Percentiles rank a stretch among this genome's conserved stretches.
Conservation (phyloP, 2,329 filamentous ascomycete species). For the Aspergillus unguis region DNA sequence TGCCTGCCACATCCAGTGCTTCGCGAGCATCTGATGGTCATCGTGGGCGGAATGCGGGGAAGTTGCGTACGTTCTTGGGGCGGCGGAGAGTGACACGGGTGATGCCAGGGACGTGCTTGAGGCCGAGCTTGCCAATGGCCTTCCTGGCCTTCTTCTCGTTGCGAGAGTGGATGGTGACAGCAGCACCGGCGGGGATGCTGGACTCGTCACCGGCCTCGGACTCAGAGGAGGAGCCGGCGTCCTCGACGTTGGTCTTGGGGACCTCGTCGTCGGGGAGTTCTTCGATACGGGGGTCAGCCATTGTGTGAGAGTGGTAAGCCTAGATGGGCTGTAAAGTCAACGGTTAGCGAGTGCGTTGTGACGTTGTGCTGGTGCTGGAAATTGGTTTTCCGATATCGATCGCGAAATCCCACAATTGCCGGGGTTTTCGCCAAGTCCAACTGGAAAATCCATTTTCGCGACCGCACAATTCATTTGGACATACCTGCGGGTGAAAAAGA, state of each 20-base stretch:
- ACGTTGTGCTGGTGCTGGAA: slow-evolving; percentile 12
- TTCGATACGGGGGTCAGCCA: slow-evolving; percentile 98
- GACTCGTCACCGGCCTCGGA: slow-evolving; percentile 55
- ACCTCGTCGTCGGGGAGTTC: slow-evolving; percentile 87
- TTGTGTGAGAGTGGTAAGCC: slow-evolving; percentile 49
- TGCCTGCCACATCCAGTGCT: too few species aligned
- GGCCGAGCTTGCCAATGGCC: slow-evolving; percentile 95
- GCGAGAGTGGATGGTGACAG: slow-evolving; percentile 90
- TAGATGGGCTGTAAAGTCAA: slow-evolving; percentile 17
- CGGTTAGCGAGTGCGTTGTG: slow-evolving; percentile 20
- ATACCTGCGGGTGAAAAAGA: slow-evolving; percentile 35
- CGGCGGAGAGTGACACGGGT: slow-evolving; percentile 96
- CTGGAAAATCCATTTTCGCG: slow-evolving; percentile 18
- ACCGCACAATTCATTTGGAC: slow-evolving; percentile 24
- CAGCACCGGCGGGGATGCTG: slow-evolving; percentile 76
- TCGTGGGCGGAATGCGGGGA: slow-evolving; percentile 15
- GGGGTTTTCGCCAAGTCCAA: slow-evolving; percentile 25
- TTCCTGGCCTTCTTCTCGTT: slow-evolving; percentile 99
- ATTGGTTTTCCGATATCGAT: slow-evolving; percentile 20
- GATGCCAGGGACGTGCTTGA: slow-evolving; percentile 95
- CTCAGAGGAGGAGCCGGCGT: slow-evolving; percentile 52
- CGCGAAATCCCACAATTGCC: slow-evolving; percentile 18
- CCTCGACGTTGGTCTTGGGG: slow-evolving; percentile 80
- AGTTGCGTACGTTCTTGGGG: slow-evolving; percentile 86
- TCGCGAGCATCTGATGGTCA: slow-evolving; percentile 1